These are phyloP conservation scores for Penicillium pulvis DNA, from an alignment of 495 filamentous ascomycete species.

Conservation along the genomic window DNA sequence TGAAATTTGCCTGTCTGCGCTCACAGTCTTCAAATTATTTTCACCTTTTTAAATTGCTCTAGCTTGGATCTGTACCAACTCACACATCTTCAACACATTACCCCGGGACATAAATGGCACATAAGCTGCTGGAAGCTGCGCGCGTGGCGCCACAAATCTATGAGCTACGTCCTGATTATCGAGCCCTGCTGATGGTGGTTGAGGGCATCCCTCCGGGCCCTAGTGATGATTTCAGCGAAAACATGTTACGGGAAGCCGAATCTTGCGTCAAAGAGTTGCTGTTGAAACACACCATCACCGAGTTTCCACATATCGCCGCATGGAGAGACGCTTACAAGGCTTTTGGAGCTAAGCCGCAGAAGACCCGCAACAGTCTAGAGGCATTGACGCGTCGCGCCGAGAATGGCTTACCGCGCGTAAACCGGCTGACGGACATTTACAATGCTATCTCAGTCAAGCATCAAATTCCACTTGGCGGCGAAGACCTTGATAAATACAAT, in stretches of 20 bases:
- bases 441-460: constrained; percentile 40
- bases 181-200: constrained; percentile 26
- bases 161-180: constrained; percentile 26
- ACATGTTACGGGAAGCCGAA: no score
- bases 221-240: no score
- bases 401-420: constrained; percentile 31
- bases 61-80: no score
- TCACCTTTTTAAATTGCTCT: no score
- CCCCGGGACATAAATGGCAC: no score
- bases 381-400: constrained; percentile 34
- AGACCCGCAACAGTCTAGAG: constrained; percentile 33
- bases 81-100: no score
- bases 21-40: no score
- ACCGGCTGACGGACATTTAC: constrained; percentile 40
- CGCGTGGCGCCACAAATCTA: constrained; percentile 8
- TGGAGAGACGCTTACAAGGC: constrained; percentile 28
- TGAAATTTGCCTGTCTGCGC: no score
- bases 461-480: constrained; percentile 35
- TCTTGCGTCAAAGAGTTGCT: no score
- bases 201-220: constrained; percentile 22
- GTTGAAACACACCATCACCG: constrained; percentile 16
- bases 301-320: constrained; percentile 29
- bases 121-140: constrained; percentile 26
- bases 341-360: constrained; percentile 28
- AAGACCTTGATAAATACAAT: constrained; percentile 37